phyloP scores from a whole-genome alignment of 2,329 filamentous ascomycete genomes.

The Aspergillus oerlinghausenensis region DNA sequence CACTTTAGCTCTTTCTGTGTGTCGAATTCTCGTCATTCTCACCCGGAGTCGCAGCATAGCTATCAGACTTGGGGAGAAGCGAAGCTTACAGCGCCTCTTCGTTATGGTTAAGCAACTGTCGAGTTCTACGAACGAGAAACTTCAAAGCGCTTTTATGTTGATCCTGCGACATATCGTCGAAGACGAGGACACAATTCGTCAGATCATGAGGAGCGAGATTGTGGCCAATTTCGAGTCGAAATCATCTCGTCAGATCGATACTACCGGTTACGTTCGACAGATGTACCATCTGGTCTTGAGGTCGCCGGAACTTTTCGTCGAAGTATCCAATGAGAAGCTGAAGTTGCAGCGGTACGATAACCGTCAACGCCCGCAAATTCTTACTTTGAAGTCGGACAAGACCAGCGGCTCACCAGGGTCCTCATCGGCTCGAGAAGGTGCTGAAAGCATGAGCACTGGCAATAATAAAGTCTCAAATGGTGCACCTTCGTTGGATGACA shows the following conservation, averaged over 20 bases:
- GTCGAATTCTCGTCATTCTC: constrained; percentile 79
- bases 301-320: constrained; percentile 78
- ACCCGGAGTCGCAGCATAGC: constrained; percentile 76
- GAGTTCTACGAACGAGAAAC: constrained; percentile 68
- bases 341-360: constrained; percentile 64
- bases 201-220: constrained; percentile 90
- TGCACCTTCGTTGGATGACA: constrained; percentile 17
- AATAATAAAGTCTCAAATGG: constrained; percentile 23
- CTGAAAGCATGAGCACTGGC: constrained; percentile 28
- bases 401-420: constrained; percentile 21
- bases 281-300: constrained; percentile 77
- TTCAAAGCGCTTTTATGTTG: constrained; percentile 73
- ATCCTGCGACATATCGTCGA: constrained; percentile 90
- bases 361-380: constrained; percentile 48
- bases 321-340: constrained; percentile 79
- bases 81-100: constrained; percentile 83
- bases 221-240: constrained; percentile 65
- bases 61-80: constrained; percentile 73
- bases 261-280: constrained; percentile 67
- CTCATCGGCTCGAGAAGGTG: constrained; percentile 19
- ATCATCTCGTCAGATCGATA: constrained; percentile 59
- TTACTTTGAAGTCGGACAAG: constrained; percentile 50
- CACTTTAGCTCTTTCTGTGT: constrained; percentile 73
- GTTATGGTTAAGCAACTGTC: constrained; percentile 93
- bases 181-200: constrained; percentile 83